Evolutionary conservation across 2,329 filamentous ascomycete species (phyloP), one percentile per base, ranked within the genome.

Genomic region (Trichoderma semiorbis): DNA sequence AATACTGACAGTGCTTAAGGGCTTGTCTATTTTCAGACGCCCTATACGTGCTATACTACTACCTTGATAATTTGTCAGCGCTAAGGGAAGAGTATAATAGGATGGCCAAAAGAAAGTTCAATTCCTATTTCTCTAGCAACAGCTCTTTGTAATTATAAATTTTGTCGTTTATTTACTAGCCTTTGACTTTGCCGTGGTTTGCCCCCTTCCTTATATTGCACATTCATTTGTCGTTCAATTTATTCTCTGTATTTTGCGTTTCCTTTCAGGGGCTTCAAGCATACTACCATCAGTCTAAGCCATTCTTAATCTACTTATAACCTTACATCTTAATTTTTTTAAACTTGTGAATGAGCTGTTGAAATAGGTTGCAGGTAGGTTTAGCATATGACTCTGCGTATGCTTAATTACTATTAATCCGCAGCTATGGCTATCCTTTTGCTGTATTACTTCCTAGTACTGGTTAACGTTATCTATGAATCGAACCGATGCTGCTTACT

Each of bases 341-440:
- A 28, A 34, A 34, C 24, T 47, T 34, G 43, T 67, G 10, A 10
- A 32, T 32, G 32, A 32, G 10, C 10, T 57, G 2, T 39, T 12
- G 7, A n/a, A 5, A 43, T 18, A 43, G 7, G 12, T 60, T n/a
- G n/a, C 47, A 32, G 36, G 57, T 36, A 30, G 70, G 64, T 30
- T 14, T 8, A 57, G 7, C 64, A 69, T 72, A 5, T 47, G 57
- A 63, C n/a, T 30, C 12, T 66, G 64, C 7, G 64, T 47, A 69
- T 72, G 43, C 50, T 69, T 68, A 30, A 72, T 68, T 7, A 58
- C 57, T 6, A 72, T 63, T 47, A 60, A 43, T 28, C 70, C 64
- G 39, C 64, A 72, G 18, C 64, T 72, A 16, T 72, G 5, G 32
- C 30, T 28, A 69, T 72, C 64, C 2, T 61, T 39, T 30, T 72